A percentile compares a stretch with the other conserved stretches of the same genome.
These are phyloP conservation scores for Cryphonectria japonica DNA, from an alignment of 2,329 filamentous ascomycete species.

Conservation along the genomic window DNA sequence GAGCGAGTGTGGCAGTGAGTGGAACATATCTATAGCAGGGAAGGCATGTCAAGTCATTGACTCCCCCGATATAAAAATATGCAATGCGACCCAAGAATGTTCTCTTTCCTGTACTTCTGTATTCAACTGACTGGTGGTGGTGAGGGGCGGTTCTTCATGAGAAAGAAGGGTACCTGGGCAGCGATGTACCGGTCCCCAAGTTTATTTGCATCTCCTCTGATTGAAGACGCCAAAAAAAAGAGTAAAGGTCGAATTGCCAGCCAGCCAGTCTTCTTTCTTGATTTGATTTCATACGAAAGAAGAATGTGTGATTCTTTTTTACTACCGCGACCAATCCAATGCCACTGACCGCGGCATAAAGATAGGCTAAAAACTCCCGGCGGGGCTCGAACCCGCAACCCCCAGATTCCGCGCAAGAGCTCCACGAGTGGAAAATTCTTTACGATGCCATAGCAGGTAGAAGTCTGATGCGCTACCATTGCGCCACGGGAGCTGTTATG, in stretches of 20 bases:
- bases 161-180: not conserved
- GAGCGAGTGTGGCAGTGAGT: not conserved
- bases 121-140: not conserved
- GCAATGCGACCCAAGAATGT: not conserved
- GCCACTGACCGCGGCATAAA: not conserved
- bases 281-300: too few species aligned
- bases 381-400: conserved; percentile 16
- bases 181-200: too few species aligned
- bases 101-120: not conserved
- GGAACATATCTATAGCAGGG: too few species aligned
- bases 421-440: not conserved
- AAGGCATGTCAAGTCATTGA: not conserved
- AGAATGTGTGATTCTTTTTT: too few species aligned
- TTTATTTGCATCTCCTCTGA: too few species aligned
- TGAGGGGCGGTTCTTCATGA: not conserved
- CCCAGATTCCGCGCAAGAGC: conserved; percentile 1
- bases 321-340: not conserved
- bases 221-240: not conserved
- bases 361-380: conserved; percentile 5
- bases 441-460: not conserved
- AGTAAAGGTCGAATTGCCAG: not conserved
- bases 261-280: too few species aligned
- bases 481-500: conserved; percentile 6
- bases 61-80: not conserved
- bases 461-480: conserved; percentile 17